Conservation (phyloP, 2,329 filamentous ascomycete genomes). For the Fusarium torulosum region DNA sequence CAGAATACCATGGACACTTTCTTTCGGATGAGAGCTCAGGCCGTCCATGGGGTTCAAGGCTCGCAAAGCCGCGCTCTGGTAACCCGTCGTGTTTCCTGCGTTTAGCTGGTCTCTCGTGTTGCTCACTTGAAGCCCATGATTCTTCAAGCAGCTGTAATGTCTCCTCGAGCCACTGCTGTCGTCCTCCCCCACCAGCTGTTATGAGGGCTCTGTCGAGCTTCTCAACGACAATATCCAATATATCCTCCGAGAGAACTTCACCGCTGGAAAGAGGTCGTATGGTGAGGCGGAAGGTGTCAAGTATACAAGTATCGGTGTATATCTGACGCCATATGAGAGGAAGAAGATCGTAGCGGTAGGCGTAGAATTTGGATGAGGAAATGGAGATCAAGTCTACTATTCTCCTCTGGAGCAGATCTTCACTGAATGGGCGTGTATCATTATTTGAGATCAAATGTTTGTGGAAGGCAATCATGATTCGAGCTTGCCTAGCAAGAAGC, state of each 20-base stretch:
- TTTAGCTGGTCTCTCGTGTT: slow-evolving; percentile 42
- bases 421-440: slow-evolving; percentile 7
- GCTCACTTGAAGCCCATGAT: slow-evolving; percentile 37
- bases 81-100: slow-evolving; percentile 26
- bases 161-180: slow-evolving; percentile 63
- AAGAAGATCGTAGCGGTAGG: slow-evolving; percentile 75
- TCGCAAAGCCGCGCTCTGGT: slow-evolving; percentile 43
- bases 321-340: slow-evolving; percentile 76
- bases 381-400: slow-evolving; percentile 69
- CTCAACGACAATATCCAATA: slow-evolving; percentile 69
- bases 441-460: slow-evolving; percentile 10
- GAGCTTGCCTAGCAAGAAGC: slow-evolving; percentile 51
- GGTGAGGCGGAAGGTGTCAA: slow-evolving; percentile 64
- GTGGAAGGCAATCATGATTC: slow-evolving; percentile 42
- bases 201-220: slow-evolving; percentile 82
- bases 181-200: slow-evolving; percentile 73
- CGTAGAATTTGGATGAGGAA: slow-evolving; percentile 76
- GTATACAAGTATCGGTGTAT: slow-evolving; percentile 77
- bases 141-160: slow-evolving; percentile 60
- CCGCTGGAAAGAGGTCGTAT: slow-evolving; percentile 31
- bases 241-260: slow-evolving; percentile 24
- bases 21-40: slow-evolving; percentile 44
- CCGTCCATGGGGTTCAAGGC: slow-evolving; percentile 48
- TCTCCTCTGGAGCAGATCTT: slow-evolving; percentile 55
- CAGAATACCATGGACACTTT: slow-evolving; percentile 49